Evolutionary conservation across 768 basidiomycete genomes (phyloP), one percentile per base, ranked within the genome.

Genomic region (Steccherinum ochraceum): DNA sequence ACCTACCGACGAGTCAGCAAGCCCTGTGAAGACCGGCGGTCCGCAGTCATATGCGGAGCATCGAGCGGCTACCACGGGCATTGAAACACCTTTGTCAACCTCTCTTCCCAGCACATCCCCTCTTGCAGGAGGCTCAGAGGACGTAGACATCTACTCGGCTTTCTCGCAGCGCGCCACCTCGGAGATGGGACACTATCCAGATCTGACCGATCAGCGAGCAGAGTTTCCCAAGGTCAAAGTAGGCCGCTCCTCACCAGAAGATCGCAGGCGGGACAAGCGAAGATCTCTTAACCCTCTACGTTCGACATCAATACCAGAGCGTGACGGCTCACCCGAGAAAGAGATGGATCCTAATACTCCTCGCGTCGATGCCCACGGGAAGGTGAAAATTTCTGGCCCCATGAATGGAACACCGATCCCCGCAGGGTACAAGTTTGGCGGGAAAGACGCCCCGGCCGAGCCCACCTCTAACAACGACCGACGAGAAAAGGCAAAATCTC

Each of bases 401-500:
- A 74, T 93, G 64, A 84, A 84, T 52, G 92, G 90, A 5, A 80
- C 81, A 12, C 89, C 86, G 40, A 88, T 95, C 30, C 93, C 93
- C 3, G 78, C 81, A 26, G 92, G 92, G 0, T 91, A 86, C 76
- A 94, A 93, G 68, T 97, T 94, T 62, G 91, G 88, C 11, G 72
- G 78, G 44, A 93, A 92, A 67, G 89, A 86, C 35, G 66, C 76
- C 43, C 63, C 75, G 13, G 63, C 69, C 27, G 55, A 61, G 51
- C 52, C 69, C 61, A 24, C 57, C 55, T 50, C 53, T 40, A 58
- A 62, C 20, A 82, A 63, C 52, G 91, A 94, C 53, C 77, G 94
- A 64, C 79, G 92, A 51, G 87, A 92, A 63, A 97, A 94, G 71
- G 86, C 89, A 19, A 94, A 94, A 71, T 93, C 90, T 52, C 80